Base-by-base conservation (phyloP, 78 protist genomes). In the Monosiga brevicollis region DNA sequence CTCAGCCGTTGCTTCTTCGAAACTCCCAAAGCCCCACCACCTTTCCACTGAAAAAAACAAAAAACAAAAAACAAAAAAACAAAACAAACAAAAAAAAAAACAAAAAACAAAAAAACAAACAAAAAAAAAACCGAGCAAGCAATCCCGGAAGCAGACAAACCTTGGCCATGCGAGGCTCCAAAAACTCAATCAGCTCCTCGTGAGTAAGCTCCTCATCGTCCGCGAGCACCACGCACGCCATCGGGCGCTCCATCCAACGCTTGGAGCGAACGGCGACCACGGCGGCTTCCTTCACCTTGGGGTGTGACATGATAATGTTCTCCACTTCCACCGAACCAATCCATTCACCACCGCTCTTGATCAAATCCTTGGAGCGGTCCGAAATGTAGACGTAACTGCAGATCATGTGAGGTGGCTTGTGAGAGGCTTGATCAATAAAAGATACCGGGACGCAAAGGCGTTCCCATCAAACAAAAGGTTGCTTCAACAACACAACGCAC, bases 291-390 rank as follows among this genome's bases (percentile, higher is more conserved):
- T 22, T 3, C 78, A 74, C 78, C 22, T 37, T 29, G 11, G 42
- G 42, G 29, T 37, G 43, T 2, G 25, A 11, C 79, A 77, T 38
- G 72, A 42, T 42, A 36, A 42, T 42, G 70, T 77, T 77, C 42
- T 77, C 80, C 36, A 77, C 34, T 0, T 77, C 80, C 38, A 42
- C 1, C 15, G 80, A 77, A 26, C 71, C 39, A 42, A 77, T 35
- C 82, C 82, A 79, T 74, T 79, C 82, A 42, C 82, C 82, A 34
- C 82, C 82, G 29, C 49, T 35, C 82, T 79, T 79, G 71, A 22
- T 54, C 34, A 70, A 1, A 32, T 70, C 74, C 74, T 70, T 70
- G 35, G 32, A 1, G 74, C 74, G 74, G 74, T 70, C 74, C 6
- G 24, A 1, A 9, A 70, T 6, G 34, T 43, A 32, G 71, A 42